Evolutionary conservation across 2,329 filamentous ascomycete species (phyloP), one percentile per base, ranked within the genome.

Genomic region (Neofusicoccum sp.): DNA sequence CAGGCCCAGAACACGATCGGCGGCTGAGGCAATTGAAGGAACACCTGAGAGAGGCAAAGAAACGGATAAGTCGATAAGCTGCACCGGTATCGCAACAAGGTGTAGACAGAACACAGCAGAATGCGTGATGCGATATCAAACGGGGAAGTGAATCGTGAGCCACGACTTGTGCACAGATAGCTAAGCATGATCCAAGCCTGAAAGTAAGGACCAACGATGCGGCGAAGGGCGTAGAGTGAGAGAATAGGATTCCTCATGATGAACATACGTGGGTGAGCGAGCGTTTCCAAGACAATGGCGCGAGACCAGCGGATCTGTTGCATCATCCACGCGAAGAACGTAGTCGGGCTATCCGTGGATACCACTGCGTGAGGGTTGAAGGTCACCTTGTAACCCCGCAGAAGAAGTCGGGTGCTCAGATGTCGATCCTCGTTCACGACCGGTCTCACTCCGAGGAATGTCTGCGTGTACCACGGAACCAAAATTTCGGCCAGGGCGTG

Each of bases 391-490:
- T 72, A 74, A 6, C 74, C 74, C 43, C 69, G 70, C 3, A 76
- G 66, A 4, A 77, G 69, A 0, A 78, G 67, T 7, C 71, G 71
- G 9, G 76, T 77, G 0, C 74, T 77, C 2, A 77, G 67, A 61
- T 78, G 76, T 6, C 76, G 72, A 62, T 78, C 76, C 64, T 78
- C 76, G 61, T 77, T 78, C 41, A 77, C 71, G 48, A 76, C 68
- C 65, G 67, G 36, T 16, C 36, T 22, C 2, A 8, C n/a, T 2
- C 75, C 74, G 16, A 74, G 64, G 0, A 75, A 69, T 1, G 67
- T 75, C 66, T 78, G 75, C 3, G 71, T 73, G 58, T 77, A 77
- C 76, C 76, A 78, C 3, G 67, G 66, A 31, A 76, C 64, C 14
- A 78, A 61, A 7, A 76, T 69, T 1, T 70, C 65, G 16, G 69